Conservation (phyloP, 83 land plant genomes). For the Diphasiastrum complanatum region DNA sequence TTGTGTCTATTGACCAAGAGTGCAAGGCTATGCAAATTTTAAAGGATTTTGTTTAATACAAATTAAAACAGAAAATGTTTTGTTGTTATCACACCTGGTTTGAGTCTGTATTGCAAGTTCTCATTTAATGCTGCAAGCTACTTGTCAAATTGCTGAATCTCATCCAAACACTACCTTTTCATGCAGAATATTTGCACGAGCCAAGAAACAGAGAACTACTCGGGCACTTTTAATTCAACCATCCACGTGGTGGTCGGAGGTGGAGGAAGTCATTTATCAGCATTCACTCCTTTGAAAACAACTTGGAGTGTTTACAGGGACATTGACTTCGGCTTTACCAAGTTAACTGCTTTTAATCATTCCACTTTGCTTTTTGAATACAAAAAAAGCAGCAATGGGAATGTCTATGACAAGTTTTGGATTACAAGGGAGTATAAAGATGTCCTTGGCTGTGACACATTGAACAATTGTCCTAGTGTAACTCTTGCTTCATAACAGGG, state of each 20-base stretch:
- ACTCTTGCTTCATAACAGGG: conserved; percentile 58
- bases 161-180: too few relatives aligned
- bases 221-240: conserved; percentile 64
- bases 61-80: too few relatives aligned
- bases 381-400: conserved; percentile 67
- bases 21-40: too few relatives aligned
- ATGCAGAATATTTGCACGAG: conserved; percentile 68
- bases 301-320: conserved; percentile 69
- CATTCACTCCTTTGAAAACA: conserved; percentile 39
- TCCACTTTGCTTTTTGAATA: conserved; percentile 83
- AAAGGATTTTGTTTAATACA: too few relatives aligned
- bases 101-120: too few relatives aligned
- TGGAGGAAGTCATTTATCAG: conserved; percentile 54
- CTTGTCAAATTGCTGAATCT: too few relatives aligned
- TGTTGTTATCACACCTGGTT: too few relatives aligned
- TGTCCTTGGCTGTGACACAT: conserved; percentile 65
- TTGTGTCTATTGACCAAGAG: too few relatives aligned
- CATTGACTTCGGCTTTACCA: conserved; percentile 70
- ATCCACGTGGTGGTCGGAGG: conserved; percentile 90
- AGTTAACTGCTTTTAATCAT: conserved; percentile 77
- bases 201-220: conserved; percentile 43
- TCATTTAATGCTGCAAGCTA: too few relatives aligned
- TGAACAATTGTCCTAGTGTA: conserved; percentile 45
- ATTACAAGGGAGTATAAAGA: conserved; percentile 82
- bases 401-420: conserved; percentile 78